Percentiles rank a stretch among this genome's conserved stretches.
Conservation (phyloP, 2,329 filamentous ascomycete species). For the Epichloe glyceriae region DNA sequence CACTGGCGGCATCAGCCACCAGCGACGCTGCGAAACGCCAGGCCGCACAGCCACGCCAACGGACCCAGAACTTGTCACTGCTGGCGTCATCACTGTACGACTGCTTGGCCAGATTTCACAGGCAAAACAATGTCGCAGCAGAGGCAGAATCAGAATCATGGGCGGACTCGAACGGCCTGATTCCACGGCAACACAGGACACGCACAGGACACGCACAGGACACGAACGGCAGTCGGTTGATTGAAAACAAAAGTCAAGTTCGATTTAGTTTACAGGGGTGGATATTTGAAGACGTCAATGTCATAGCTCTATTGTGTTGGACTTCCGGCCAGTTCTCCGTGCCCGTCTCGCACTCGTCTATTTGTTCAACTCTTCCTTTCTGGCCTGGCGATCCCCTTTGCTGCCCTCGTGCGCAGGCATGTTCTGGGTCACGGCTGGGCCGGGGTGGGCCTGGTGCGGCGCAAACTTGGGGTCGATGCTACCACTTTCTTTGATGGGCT, state of each 20-base stretch:
- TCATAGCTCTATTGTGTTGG: neutral
- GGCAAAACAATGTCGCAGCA: too few relatives aligned
- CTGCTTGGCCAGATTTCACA: too few relatives aligned
- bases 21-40: neutral
- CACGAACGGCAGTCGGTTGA: neutral
- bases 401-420: constrained; percentile 45
- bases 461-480: constrained; percentile 33
- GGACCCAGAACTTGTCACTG: neutral
- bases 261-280: neutral
- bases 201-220: too few relatives aligned
- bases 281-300: neutral
- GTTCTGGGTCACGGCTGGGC: constrained; percentile 41
- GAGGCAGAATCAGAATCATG: too few relatives aligned
- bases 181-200: too few relatives aligned
- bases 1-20: neutral
- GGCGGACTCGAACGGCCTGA: too few relatives aligned
- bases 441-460: constrained; percentile 41
- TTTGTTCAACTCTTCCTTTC: constrained; percentile 55
- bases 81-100: neutral
- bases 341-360: constrained; percentile 2
- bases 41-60: neutral
- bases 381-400: constrained; percentile 55
- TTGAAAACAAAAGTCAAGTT: neutral
- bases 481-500: constrained; percentile 32
- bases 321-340: too few relatives aligned